phyloP scores from a whole-genome alignment of 495 filamentous ascomycete species.

The Pyronema domesticum region DNA sequence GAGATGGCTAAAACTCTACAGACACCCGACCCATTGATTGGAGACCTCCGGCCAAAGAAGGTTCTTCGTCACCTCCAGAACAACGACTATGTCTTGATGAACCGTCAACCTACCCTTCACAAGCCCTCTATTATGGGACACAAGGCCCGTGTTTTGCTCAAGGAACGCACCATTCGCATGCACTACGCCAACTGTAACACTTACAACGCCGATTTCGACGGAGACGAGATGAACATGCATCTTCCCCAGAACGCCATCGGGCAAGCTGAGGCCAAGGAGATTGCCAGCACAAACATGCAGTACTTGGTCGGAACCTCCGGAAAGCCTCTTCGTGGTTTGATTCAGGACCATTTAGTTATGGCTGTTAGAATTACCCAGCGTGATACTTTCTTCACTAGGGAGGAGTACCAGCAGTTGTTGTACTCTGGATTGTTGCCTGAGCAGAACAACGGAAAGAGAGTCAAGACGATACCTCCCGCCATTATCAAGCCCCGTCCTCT shows the following conservation, averaged over 20 bases:
- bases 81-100: conserved; percentile 96
- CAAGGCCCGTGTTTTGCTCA: conserved; percentile 74
- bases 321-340: conserved; percentile 86
- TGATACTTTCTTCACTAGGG: conserved; percentile 78
- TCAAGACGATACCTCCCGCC: conserved; percentile 62
- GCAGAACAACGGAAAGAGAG: conserved; percentile 53
- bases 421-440: conserved; percentile 83
- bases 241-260: conserved; percentile 96
- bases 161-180: conserved; percentile 96
- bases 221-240: conserved; percentile 99
- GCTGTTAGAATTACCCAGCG: conserved; percentile 75
- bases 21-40: conserved; percentile 63
- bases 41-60: conserved; percentile 77
- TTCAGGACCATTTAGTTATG: conserved; percentile 97
- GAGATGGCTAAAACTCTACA: conserved; percentile 36
- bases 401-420: conserved; percentile 81
- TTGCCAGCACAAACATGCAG: conserved; percentile 93
- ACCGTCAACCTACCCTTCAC: conserved; percentile 96
- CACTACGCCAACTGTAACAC: conserved; percentile 99
- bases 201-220: conserved; percentile 99
- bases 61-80: conserved; percentile 91
- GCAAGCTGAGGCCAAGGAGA: conserved; percentile 69
- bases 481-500: conserved; percentile 60
- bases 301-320: conserved; percentile 89
- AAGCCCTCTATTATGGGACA: conserved; percentile 99